Percentiles rank a stretch among this genome's conserved stretches.
Evolutionary conservation across 2,329 filamentous ascomycete genomes (phyloP).

Genomic region (Sporothrix curviconia): DNA sequence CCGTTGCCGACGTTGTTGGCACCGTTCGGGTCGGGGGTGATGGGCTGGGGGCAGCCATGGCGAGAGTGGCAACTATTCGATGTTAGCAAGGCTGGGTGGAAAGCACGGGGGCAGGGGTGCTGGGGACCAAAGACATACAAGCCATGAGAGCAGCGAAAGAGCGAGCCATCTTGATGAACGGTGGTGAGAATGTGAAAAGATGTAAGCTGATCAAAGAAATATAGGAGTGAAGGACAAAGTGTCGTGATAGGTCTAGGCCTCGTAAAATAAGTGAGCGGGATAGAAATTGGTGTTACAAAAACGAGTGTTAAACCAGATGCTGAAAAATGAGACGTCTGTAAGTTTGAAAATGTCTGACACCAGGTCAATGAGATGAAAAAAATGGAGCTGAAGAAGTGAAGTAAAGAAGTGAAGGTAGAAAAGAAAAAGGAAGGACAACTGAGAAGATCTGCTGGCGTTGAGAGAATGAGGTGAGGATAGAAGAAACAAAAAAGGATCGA

Average conservation of each 20-base stretch:
- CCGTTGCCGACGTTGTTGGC: constrained; percentile 24
- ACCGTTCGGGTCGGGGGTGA: constrained; percentile 21
- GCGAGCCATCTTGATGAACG: constrained; percentile 12
- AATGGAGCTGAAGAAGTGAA: background rate
- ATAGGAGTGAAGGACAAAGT: too few species aligned
- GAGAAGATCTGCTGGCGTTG: background rate
- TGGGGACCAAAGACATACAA: too few species aligned
- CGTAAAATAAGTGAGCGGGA: background rate
- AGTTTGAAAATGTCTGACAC: background rate
- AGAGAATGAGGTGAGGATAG: background rate
- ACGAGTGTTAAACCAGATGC: background rate
- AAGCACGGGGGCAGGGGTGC: too few species aligned
- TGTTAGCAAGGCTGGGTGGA: background rate
- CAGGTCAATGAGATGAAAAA: background rate
- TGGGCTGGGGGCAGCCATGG: constrained; percentile 17
- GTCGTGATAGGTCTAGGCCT: background rate
- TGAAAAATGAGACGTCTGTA: background rate
- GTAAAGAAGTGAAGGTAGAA: background rate
- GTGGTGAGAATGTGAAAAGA: background rate
- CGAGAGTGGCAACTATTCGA: constrained; percentile 14
- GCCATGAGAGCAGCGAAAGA: constrained; percentile 14
- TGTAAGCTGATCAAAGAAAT: background rate
- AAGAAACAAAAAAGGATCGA: background rate
- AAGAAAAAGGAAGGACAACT: background rate
- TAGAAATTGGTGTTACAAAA: background rate